phyloP scores from a whole-genome alignment of 2,329 filamentous ascomycete genomes.

The Acephala macrosclerotiorum region DNA sequence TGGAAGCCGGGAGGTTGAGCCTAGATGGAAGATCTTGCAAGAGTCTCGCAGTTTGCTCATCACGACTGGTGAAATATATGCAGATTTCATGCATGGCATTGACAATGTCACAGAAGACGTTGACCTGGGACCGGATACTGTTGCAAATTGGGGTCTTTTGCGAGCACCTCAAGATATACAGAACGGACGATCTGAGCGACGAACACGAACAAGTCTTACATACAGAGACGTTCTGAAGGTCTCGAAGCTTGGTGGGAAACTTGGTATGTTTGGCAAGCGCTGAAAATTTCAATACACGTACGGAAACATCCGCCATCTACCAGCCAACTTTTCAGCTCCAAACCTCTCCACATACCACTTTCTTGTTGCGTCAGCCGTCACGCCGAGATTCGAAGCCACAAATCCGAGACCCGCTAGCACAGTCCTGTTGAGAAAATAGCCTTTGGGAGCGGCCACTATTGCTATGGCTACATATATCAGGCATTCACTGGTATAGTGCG shows the following conservation, averaged over 20 bases:
- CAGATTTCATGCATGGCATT: constrained; percentile 78
- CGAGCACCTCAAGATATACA: constrained; percentile 54
- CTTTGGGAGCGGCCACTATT: constrained; percentile 74
- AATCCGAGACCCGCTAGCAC: constrained; percentile 75
- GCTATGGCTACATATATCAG: constrained; percentile 83
- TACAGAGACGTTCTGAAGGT: constrained; percentile 89
- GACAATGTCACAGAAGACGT: constrained; percentile 70
- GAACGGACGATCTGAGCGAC: constrained; percentile 63
- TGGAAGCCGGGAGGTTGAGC: constrained; percentile 60
- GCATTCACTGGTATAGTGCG: constrained; percentile 92
- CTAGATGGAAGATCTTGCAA: constrained; percentile 72
- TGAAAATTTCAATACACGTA: constrained; percentile 59
- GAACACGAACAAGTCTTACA: constrained; percentile 75
- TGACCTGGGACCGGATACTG: constrained; percentile 63
- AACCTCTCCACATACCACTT: constrained; percentile 83
- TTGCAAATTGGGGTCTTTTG: constrained; percentile 78
- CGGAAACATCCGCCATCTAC: constrained; percentile 80
- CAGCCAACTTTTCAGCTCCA: constrained; percentile 66
- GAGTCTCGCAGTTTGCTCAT: constrained; percentile 84
- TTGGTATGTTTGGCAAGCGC: constrained; percentile 57
- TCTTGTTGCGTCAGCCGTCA: constrained; percentile 80
- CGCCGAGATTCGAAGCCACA: constrained; percentile 79
- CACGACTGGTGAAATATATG: constrained; percentile 74
- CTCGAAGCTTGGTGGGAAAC: constrained; percentile 73
- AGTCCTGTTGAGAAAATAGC: constrained; percentile 73